phyloP scores from a whole-genome alignment of 2,329 filamentous ascomycete species.

The Blastomyces silverae region DNA sequence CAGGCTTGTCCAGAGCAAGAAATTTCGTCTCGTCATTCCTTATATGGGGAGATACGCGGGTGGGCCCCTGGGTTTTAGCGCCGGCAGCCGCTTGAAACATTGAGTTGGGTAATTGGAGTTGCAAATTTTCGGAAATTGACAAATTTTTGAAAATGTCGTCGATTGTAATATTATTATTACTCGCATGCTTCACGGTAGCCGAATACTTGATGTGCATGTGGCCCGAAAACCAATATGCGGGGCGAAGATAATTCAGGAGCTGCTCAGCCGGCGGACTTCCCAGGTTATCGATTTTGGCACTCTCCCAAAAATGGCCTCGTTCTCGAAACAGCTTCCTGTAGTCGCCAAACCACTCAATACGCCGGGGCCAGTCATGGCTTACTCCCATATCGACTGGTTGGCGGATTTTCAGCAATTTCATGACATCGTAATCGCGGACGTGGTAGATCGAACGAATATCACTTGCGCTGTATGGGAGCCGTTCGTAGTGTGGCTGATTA shows the following conservation, averaged over 20 bases:
- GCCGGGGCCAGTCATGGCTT: constrained; percentile 91
- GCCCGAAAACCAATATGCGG: constrained; percentile 84
- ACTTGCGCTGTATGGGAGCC: constrained; percentile 70
- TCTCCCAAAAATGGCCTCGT: constrained; percentile 68
- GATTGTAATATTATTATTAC: not conserved
- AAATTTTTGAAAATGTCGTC: constrained; percentile 8
- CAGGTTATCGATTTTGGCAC: constrained; percentile 66
- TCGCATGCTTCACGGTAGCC: constrained; percentile 50
- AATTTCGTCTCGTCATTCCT: constrained; percentile 74
- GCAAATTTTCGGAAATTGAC: not conserved
- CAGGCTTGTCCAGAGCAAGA: constrained; percentile 84
- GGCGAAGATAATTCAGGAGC: constrained; percentile 72
- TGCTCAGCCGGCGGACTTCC: constrained; percentile 73
- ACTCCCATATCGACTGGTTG: constrained; percentile 83
- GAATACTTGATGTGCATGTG: constrained; percentile 86
- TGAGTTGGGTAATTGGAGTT: not conserved
- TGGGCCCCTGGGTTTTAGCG: constrained; percentile 38
- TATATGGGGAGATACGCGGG: constrained; percentile 63
- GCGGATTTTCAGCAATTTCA: constrained; percentile 73
- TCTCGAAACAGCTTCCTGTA: constrained; percentile 57
- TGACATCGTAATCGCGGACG: constrained; percentile 75
- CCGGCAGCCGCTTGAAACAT: not conserved
- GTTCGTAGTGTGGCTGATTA: constrained; percentile 71
- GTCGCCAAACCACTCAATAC: constrained; percentile 72
- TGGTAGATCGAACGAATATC: constrained; percentile 83